Evolutionary conservation across 2,329 filamentous ascomycete species (phyloP).

Genomic region (Hymenoscyphus fraxineus): DNA sequence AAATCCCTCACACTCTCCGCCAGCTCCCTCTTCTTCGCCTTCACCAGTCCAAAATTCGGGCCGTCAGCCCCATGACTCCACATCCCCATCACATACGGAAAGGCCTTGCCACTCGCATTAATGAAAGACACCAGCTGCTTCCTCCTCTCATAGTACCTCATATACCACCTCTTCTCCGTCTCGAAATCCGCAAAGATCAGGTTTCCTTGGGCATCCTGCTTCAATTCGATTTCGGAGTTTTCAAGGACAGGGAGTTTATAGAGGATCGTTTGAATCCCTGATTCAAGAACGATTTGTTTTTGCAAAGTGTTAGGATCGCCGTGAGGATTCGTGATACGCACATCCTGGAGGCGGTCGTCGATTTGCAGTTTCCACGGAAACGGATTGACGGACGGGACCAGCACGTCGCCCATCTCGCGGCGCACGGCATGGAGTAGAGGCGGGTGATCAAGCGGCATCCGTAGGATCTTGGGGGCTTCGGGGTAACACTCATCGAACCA

Average conservation of each 20-base stretch:
- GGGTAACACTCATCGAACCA: constrained; percentile 6
- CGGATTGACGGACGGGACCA: background rate
- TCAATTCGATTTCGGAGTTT: background rate
- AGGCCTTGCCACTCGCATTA: background rate
- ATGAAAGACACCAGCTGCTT: background rate
- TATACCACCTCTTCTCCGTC: constrained; percentile 2
- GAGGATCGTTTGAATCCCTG: background rate
- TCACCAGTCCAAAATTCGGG: constrained; percentile 1
- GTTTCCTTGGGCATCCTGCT: background rate
- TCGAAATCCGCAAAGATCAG: background rate
- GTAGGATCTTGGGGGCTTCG: background rate
- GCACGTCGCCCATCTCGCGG: constrained; percentile 4
- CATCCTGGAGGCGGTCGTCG: background rate
- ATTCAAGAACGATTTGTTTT: background rate
- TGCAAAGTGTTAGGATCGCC: background rate
- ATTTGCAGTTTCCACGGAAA: constrained; percentile 12
- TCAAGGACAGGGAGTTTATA: background rate
- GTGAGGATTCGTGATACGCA: background rate
- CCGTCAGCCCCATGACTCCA: background rate
- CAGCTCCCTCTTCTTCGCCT: constrained; percentile 11
- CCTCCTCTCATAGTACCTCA: background rate
- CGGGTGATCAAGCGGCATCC: constrained; percentile 12
- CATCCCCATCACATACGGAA: background rate
- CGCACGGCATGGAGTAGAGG: constrained; percentile 10
- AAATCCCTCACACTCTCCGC: background rate